Base-by-base conservation (phyloP, 306 rosid species). In the Rubus idaeus region DNA sequence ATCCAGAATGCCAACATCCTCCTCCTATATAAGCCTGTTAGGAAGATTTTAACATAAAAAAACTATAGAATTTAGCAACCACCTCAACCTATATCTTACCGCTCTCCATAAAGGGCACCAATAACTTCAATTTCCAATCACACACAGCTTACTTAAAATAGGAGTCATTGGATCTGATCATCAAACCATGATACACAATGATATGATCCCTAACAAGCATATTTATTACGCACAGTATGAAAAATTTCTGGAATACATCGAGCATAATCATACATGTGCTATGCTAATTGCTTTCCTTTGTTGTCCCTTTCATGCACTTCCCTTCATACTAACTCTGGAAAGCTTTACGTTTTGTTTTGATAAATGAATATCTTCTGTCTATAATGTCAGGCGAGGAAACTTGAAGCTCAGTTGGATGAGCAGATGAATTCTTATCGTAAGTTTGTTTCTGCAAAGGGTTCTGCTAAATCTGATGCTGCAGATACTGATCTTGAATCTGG, bases 361-460 rank as follows among this genome's bases (percentile, higher is more conserved):
- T 23, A 47, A 13, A 50, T 41, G 10, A 40, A 30, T 62, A 9
- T 45, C 78, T 57, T 73, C 11, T 46, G 18, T 49, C 10, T 73
- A 39, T 63, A 42, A 70, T 87, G 81, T 70, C 88, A 96, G 99
- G 97, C 98, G 0, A 91, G 97, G 86, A 96, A 89, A 78, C 92
- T 96, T 41, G 98, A 96, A 90, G 96, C 99, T 84, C 98, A 89
- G 80, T 86, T 96, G 85, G 99, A 96, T 78, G 98, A 96, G 89
- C 96, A 85, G 77, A 96, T 96, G 98, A 84, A 75, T 77, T 83
- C 90, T 68, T 96, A 87, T 76, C 98, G 98, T 58, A 91, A 86
- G 86, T 60, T 93, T 70, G 97, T 93, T 80, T 89, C 99, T 41
- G 74, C 94, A 14, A 96, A 88, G 84, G 90, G 73, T 84, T 88